Evolutionary conservation across 106 monocot genomes (phyloP).

Genomic region (Ottelia alismoides): DNA sequence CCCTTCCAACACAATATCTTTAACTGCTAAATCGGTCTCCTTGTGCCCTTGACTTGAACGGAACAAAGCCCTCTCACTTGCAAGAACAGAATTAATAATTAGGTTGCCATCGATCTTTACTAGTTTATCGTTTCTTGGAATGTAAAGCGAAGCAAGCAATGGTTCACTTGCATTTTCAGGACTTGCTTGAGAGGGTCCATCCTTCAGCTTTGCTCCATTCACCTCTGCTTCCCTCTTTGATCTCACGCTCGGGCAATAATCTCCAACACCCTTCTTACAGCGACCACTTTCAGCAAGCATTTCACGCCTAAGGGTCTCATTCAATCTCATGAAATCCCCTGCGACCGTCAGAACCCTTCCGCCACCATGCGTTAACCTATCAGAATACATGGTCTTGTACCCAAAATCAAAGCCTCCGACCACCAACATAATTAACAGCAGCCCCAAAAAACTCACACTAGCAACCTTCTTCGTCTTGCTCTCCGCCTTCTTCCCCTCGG

Average conservation of each 20-base stretch:
- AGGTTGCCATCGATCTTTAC: no score
- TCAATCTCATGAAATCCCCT: slow-evolving; percentile 7
- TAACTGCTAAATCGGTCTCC: slow-evolving; percentile 46
- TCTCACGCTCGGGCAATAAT: slow-evolving; percentile 3
- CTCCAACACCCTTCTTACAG: neutral
- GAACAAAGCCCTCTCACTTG: slow-evolving; percentile 50
- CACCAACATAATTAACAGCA: slow-evolving; percentile 4
- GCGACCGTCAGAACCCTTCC: slow-evolving; percentile 33
- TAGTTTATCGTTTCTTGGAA: slow-evolving; percentile 74
- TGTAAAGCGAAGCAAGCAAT: slow-evolving; percentile 62
- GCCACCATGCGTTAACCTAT: slow-evolving; percentile 1
- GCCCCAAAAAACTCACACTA: slow-evolving; percentile 4
- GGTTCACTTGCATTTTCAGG: slow-evolving; percentile 42
- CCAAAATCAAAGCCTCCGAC: slow-evolving; percentile 12
- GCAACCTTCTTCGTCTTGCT: slow-evolving; percentile 9
- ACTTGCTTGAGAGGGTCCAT: neutral
- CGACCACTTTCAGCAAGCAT: slow-evolving; percentile 7
- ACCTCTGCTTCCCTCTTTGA: neutral
- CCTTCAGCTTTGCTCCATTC: slow-evolving; percentile 2
- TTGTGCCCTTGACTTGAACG: slow-evolving; percentile 11
- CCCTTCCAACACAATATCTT: slow-evolving; percentile 31
- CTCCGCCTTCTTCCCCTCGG: slow-evolving; percentile 6
- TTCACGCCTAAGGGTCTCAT: slow-evolving; percentile 16
- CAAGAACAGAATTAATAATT: slow-evolving; percentile 78
- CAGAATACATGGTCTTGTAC: slow-evolving; percentile 3